Percentiles rank a stretch among this genome's conserved stretches.
These are phyloP conservation scores for Vigna angularis DNA, from an alignment of 306 rosid species.

Conservation along the genomic window DNA sequence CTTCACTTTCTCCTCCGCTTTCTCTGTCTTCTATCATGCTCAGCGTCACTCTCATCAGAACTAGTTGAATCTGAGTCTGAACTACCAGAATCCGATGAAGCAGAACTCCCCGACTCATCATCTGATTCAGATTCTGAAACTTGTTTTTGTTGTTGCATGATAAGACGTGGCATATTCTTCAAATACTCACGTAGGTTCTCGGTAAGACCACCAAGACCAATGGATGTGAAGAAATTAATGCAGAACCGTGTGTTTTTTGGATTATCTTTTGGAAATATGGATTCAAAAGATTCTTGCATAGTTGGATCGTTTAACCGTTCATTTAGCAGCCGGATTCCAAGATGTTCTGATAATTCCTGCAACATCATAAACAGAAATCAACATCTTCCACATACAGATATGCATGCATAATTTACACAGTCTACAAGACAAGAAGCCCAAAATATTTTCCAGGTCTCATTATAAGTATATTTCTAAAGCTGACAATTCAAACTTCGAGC, in stretches of 20 bases:
- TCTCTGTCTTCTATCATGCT: constrained; percentile 47
- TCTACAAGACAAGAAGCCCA: constrained; percentile 5
- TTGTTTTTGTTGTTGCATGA: constrained; percentile 83
- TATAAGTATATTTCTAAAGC: constrained; percentile 14
- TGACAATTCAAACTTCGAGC: background rate
- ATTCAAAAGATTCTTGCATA: constrained; percentile 76
- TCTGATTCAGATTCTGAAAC: constrained; percentile 70
- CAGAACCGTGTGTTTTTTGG: constrained; percentile 93
- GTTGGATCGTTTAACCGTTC: constrained; percentile 70
- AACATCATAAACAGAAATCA: constrained; percentile 47
- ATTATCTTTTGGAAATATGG: constrained; percentile 80
- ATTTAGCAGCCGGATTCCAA: constrained; percentile 71
- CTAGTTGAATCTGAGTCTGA: constrained; percentile 60
- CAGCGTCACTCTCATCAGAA: constrained; percentile 59
- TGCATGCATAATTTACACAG: constrained; percentile 1
- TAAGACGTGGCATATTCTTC: constrained; percentile 92
- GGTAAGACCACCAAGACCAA: constrained; percentile 94
- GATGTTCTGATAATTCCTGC: constrained; percentile 92
- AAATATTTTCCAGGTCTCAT: background rate
- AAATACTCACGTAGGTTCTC: constrained; percentile 88
- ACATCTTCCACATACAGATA: constrained; percentile 29
- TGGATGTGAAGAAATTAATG: constrained; percentile 93
- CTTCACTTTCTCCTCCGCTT: constrained; percentile 66
- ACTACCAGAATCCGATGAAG: constrained; percentile 65
- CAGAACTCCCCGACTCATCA: constrained; percentile 58